Evolutionary conservation across 169 alveolate genomes (phyloP).

Genomic region (Babesia divergens): DNA sequence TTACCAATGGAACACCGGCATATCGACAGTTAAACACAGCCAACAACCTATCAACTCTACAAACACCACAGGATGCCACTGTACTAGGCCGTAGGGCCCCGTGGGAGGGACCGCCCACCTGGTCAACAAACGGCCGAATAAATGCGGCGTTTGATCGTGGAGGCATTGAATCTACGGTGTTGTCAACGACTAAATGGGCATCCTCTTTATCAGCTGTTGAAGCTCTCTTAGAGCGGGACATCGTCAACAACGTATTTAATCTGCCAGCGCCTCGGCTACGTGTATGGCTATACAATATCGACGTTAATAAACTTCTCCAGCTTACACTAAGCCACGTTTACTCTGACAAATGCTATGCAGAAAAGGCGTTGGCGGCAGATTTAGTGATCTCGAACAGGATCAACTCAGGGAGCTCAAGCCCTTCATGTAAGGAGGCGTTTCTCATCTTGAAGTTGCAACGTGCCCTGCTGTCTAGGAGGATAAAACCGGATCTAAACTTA

Average conservation of each 20-base stretch:
- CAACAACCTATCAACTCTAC: too few relatives aligned
- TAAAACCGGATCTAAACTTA: background rate
- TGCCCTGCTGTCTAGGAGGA: background rate
- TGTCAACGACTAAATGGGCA: background rate
- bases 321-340: background rate
- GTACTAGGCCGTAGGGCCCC: background rate
- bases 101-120: too few relatives aligned
- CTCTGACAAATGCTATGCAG: background rate
- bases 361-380: slow-evolving; percentile 10
- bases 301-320: background rate
- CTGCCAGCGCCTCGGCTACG: slow-evolving; percentile 18
- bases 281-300: slow-evolving; percentile 24
- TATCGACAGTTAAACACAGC: too few relatives aligned
- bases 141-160: slow-evolving; percentile 18
- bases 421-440: slow-evolving; percentile 9
- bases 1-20: background rate
- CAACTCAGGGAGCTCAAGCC: background rate
- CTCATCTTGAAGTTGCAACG: slow-evolving; percentile 15
- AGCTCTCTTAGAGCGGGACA: background rate
- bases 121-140: background rate
- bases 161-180: background rate
- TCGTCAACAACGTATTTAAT: slow-evolving; percentile 9
- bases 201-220: background rate
- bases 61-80: background rate
- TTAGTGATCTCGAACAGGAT: background rate